A percentile compares a stretch with the other conserved stretches of the same genome.
phyloP scores from a whole-genome alignment of 2,329 filamentous ascomycete species.

The Apiospora malaysiana region DNA sequence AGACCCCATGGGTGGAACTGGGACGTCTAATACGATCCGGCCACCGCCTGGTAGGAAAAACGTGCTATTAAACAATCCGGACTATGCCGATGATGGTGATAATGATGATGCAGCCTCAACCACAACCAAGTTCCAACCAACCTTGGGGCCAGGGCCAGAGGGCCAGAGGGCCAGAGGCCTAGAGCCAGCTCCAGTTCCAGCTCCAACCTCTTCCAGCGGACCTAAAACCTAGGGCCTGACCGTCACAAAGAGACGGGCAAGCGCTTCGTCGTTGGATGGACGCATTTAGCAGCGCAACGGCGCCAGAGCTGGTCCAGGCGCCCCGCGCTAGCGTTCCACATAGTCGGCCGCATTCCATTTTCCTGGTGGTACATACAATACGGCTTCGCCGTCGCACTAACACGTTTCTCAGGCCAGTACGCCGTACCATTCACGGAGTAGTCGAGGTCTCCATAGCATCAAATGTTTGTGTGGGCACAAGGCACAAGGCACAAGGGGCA shows the following conservation, averaged over 20 bases:
- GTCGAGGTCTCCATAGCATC: background rate
- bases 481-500: background rate
- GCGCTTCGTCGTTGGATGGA: conserved; percentile 2
- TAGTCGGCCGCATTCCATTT: background rate
- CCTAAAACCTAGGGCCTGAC: background rate
- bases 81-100: background rate
- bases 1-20: background rate
- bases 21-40: background rate
- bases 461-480: background rate
- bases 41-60: background rate
- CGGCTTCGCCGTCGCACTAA: conserved; percentile 9
- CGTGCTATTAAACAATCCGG: background rate
- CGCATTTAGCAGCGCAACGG: background rate
- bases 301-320: background rate
- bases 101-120: conserved; percentile 1
- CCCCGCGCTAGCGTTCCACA: conserved; percentile 1
- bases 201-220: background rate
- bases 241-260: background rate
- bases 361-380: background rate
- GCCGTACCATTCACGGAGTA: too few relatives aligned
- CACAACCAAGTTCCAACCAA: background rate
- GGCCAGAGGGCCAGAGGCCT: background rate
- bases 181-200: background rate
- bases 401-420: background rate
- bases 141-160: background rate